A percentile compares a stretch with the other conserved stretches of the same genome.
These are phyloP conservation scores for Limnomonas spitsbergensis DNA, from an alignment of 139 green algal genomes.

Conservation along the genomic window DNA sequence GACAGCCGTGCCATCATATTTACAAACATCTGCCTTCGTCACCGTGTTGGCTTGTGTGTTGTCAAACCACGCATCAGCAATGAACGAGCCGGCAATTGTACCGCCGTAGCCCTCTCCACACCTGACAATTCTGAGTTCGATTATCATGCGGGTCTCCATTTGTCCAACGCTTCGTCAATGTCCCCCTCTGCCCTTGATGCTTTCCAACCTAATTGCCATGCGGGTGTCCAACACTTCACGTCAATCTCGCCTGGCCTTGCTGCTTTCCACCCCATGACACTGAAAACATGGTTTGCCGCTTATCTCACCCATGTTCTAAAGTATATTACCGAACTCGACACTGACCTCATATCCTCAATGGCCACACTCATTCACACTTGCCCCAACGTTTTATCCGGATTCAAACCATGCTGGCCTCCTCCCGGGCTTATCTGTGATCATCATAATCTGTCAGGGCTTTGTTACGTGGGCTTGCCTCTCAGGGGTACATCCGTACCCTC, in stretches of 20 bases:
- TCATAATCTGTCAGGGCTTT: too few relatives aligned
- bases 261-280: too few relatives aligned
- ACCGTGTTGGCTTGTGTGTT: not conserved
- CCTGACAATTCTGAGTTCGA: not conserved
- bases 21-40: not conserved
- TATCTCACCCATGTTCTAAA: conserved; percentile 30
- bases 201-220: not conserved
- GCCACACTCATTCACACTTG: too few relatives aligned
- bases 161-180: not conserved
- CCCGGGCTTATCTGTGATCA: too few relatives aligned
- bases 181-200: not conserved
- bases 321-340: conserved; percentile 6
- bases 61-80: not conserved
- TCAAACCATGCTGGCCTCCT: too few relatives aligned
- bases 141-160: not conserved
- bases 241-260: too few relatives aligned
- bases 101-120: not conserved
- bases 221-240: too few relatives aligned
- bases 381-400: too few relatives aligned
- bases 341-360: not conserved
- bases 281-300: too few relatives aligned
- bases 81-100: not conserved
- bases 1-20: too few relatives aligned
- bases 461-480: too few relatives aligned
- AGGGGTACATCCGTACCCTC: too few relatives aligned